Base-by-base conservation (phyloP, 768 basidiomycete genomes). In the Nidula microcarpa region DNA sequence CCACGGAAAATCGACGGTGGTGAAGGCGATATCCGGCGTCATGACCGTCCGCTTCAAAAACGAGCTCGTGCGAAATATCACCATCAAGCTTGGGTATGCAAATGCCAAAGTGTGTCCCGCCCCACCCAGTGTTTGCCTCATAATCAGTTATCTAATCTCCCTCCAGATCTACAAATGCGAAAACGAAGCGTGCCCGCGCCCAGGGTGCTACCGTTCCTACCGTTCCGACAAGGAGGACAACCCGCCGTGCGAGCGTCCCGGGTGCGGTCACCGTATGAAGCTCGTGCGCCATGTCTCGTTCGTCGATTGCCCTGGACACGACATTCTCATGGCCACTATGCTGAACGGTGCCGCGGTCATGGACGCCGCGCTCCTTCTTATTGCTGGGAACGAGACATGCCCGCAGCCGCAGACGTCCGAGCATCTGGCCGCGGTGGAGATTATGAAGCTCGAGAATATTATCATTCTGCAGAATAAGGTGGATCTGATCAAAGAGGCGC, bases 321-420 rank as follows among this genome's bases (percentile, higher is more conserved):
- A 98, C 71, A 98, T 99, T 86, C 86, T 99, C 70, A 99, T 99
- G 97, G 97, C 97, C 49, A 99, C 96, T 58, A 99, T 99, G 97
- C 78, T 99, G 61, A 98, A 98, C 80, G 97, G 96, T 70, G 97
- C 97, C 41, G 97, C 97, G 8, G 96, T 98, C 78, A 99, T 98
- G 97, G 95, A 98, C 72, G 97, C 95, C 51, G 97, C 97, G 4
- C 76, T 98, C 0, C 80, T 99, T 1, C 86, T 99, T 51, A 85
- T 99, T 54, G 97, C 97, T 17, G 97, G 91, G 32, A 99, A 99
- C 73, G 97, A 99, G 78, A 92, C 94, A 2, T 98, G 97, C 69
- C 97, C 96, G 1, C 97, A 99, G 66, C 97, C 97, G 1, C 97
- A 99, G 71, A 99, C 97, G 17, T 94, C 92, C 8, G 97, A 98